Percentiles rank a stretch among this genome's conserved stretches.
phyloP scores from a whole-genome alignment of 768 basidiomycete species.

The Phaeotremella fagi region DNA sequence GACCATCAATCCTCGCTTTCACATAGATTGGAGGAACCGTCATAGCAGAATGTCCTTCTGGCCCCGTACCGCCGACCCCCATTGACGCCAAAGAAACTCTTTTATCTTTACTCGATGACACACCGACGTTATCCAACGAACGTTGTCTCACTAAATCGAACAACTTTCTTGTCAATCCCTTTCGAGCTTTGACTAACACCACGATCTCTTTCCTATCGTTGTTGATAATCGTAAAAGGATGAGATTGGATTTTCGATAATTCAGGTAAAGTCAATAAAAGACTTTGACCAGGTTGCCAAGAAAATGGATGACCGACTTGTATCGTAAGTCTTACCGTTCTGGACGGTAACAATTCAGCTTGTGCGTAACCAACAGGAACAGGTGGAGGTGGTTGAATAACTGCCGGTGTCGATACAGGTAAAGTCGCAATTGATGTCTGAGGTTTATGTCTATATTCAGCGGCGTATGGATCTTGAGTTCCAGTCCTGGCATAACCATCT shows the following conservation, averaged over 20 bases:
- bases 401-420: conserved; percentile 2
- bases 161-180: conserved; percentile 64
- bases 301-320: conserved; percentile 56
- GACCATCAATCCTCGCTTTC: conserved; percentile 61
- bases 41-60: neutral
- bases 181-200: conserved; percentile 64
- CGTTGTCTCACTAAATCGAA: conserved; percentile 56
- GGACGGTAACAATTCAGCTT: conserved; percentile 66
- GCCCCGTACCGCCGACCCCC: neutral
- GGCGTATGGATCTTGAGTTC: neutral
- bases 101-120: conserved; percentile 10
- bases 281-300: conserved; percentile 76
- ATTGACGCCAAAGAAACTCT: conserved; percentile 18
- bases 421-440: conserved; percentile 3
- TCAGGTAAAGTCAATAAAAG: conserved; percentile 65
- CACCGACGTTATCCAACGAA: conserved; percentile 22
- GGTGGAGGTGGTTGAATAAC: conserved; percentile 43
- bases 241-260: conserved; percentile 59
- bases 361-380: conserved; percentile 65
- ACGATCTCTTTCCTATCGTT: conserved; percentile 58
- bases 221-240: conserved; percentile 70
- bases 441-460: neutral
- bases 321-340: conserved; percentile 66
- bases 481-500: neutral
- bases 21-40: conserved; percentile 51